Conservation (phyloP, 2,329 filamentous ascomycete species). For the Raffaelea ambrosiae region DNA sequence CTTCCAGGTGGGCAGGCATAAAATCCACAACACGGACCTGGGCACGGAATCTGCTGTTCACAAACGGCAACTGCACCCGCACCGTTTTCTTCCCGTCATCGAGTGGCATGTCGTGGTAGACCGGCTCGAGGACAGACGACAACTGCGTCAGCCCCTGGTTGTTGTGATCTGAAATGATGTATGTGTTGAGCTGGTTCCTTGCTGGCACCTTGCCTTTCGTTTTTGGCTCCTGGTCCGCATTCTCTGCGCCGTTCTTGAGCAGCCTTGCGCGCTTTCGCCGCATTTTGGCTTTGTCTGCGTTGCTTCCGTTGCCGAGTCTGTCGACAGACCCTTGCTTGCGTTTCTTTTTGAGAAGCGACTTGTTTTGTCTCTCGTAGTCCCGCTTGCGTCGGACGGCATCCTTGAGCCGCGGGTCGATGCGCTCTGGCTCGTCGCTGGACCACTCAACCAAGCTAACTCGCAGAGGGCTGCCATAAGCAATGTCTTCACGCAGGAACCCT, state of each 20-base stretch:
- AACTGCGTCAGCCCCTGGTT: slow-evolving; percentile 26
- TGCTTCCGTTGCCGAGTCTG: neutral
- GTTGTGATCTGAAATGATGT: slow-evolving; percentile 21
- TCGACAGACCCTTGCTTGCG: slow-evolving; percentile 25
- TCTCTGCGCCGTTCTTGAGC: neutral
- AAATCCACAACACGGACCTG: slow-evolving; percentile 77
- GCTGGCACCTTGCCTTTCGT: neutral
- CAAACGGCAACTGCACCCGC: slow-evolving; percentile 55
- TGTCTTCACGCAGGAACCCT: slow-evolving; percentile 60
- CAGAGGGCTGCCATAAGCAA: slow-evolving; percentile 23
- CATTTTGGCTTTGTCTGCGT: neutral
- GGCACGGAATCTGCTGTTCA: slow-evolving; percentile 61
- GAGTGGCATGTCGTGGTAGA: slow-evolving; percentile 29
- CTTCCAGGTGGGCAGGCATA: slow-evolving; percentile 57
- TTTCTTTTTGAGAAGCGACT: slow-evolving; percentile 27
- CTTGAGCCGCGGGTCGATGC: slow-evolving; percentile 39
- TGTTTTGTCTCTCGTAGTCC: slow-evolving; percentile 51
- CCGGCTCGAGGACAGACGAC: slow-evolving; percentile 29
- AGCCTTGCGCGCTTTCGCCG: neutral
- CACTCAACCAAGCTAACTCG: slow-evolving; percentile 37
- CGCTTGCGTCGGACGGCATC: slow-evolving; percentile 54
- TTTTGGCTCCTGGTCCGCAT: neutral
- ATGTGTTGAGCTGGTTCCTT: neutral
- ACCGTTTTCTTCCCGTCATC: slow-evolving; percentile 26
- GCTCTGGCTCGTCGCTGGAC: slow-evolving; percentile 34